These are phyloP conservation scores for Steccherinum ochraceum DNA, from an alignment of 768 basidiomycete species.

Conservation along the genomic window DNA sequence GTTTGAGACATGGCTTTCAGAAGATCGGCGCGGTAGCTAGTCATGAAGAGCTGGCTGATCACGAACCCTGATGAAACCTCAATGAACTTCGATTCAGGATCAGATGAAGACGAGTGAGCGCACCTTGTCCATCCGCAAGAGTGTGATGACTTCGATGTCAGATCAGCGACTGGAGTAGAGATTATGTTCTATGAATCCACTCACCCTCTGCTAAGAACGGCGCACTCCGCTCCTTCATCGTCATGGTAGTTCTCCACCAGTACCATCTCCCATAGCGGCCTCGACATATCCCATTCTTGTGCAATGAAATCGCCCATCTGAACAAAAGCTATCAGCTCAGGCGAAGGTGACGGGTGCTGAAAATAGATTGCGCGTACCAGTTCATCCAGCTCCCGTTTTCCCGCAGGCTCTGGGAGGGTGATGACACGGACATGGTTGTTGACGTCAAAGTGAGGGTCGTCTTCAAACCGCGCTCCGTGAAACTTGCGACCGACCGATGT, in stretches of 20 bases:
- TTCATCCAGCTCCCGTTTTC: constrained; percentile 15
- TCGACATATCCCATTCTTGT: constrained; percentile 15
- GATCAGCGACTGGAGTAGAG: no score
- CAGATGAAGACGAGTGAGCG: no score
- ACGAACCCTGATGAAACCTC: constrained; percentile 16
- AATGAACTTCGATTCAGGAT: no score
- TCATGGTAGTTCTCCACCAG: constrained; percentile 18
- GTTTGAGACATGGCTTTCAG: constrained; percentile 10
- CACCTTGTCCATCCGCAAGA: constrained; percentile 18
- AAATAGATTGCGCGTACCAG: constrained; percentile 11
- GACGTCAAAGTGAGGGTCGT: constrained; percentile 16
- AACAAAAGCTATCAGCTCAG: no score
- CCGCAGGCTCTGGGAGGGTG: constrained; percentile 16
- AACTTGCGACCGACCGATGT: constrained; percentile 13
- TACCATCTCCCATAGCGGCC: constrained; percentile 16
- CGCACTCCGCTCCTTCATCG: constrained; percentile 16
- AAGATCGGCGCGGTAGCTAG: constrained; percentile 17
- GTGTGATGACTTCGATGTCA: constrained; percentile 15
- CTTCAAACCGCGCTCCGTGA: constrained; percentile 16
- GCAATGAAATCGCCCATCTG: constrained; percentile 18
- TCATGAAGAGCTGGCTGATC: constrained; percentile 19
- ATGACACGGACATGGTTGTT: constrained; percentile 13
- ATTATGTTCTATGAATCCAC: neutral
- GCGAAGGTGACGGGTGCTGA: neutral
- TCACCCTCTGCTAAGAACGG: constrained; percentile 14